Base-by-base conservation (phyloP, 2,329 filamentous ascomycete genomes). In the Ilyonectria sp. region DNA sequence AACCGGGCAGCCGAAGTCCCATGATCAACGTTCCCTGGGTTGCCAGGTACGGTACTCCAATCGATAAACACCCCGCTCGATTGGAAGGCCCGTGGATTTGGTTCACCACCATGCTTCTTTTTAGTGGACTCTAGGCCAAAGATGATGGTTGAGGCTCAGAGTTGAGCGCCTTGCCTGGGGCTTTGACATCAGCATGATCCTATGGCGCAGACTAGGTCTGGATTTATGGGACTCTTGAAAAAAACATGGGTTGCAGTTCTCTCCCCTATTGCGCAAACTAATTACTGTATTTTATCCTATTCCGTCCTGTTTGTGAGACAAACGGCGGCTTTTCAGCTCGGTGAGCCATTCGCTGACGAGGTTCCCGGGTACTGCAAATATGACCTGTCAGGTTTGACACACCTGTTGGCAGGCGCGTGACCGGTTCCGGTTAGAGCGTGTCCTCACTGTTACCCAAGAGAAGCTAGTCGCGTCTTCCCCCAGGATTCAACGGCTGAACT, bases 11-110 rank as follows among this genome's bases (percentile, higher is more conserved):
- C 37, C 40, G 35, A 60, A 55, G 31, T 54, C 55, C 43, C 56
- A 60, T 60, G 56, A 65, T 53, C 57, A 40, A 55, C 53, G 43
- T 52, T 33, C 50, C 63, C 50, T 43, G 55, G 63, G n/a, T 50
- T 9, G 50, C 57, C 56, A 56, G 43, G 56, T 23, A 55, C 33
- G 23, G 29, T 49, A 37, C 56, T 52, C 63, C 63, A 65, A 57
- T 65, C 50, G 49, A 52, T 60, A 19, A 50, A 37, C 56, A 57
- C 60, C 21, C 63, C 63, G 53, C 37, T 52, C 63, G 43, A 49
- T 55, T 65, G 63, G 63, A 60, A 56, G 55, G 50, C 56, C 63
- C 56, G 55, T 65, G 35, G 23, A 33, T 40, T 60, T 49, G 56
- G 63, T 56, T 60, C 56, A 44, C 55, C 46, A 40, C 62, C 55